These are phyloP conservation scores for Termitomyces sp. DNA, from an alignment of 768 basidiomycete species.

Conservation along the genomic window DNA sequence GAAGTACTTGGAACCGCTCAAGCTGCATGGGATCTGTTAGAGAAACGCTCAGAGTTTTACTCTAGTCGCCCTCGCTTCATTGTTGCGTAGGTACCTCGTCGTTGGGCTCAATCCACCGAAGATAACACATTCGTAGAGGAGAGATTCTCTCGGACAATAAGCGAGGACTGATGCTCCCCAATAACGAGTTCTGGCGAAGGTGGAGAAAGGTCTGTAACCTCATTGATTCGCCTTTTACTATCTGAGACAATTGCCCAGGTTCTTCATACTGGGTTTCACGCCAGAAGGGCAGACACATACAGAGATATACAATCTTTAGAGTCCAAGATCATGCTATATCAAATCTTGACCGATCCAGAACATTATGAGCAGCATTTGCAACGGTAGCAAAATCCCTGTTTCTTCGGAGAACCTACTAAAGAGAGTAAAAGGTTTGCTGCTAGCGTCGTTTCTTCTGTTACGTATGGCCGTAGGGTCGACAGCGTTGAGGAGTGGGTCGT, in stretches of 20 bases:
- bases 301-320: slow-evolving; percentile 47
- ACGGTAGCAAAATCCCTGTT: slow-evolving; percentile 22
- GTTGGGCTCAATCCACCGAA: background rate
- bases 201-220: slow-evolving; percentile 39
- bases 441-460: slow-evolving; percentile 41
- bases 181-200: slow-evolving; percentile 41
- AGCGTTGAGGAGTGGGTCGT: slow-evolving; percentile 47
- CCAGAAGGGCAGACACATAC: slow-evolving; percentile 39
- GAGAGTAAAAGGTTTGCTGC: slow-evolving; percentile 34
- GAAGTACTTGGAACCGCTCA: slow-evolving; percentile 44
- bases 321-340: slow-evolving; percentile 39
- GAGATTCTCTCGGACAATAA: slow-evolving; percentile 46
- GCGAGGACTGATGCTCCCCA: slow-evolving; percentile 45
- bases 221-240: background rate
- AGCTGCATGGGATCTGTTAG: slow-evolving; percentile 44
- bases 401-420: background rate
- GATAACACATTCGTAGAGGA: slow-evolving; percentile 22
- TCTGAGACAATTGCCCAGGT: slow-evolving; percentile 25
- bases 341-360: slow-evolving; percentile 36
- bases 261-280: slow-evolving; percentile 42
- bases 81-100: slow-evolving; percentile 29
- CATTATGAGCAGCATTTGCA: slow-evolving; percentile 40
- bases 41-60: slow-evolving; percentile 44
- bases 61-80: slow-evolving; percentile 47
- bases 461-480: slow-evolving; percentile 39